These are phyloP conservation scores for Sugiyamaella qingdaonensis DNA, from an alignment of 805 yeast species.

Conservation along the genomic window DNA sequence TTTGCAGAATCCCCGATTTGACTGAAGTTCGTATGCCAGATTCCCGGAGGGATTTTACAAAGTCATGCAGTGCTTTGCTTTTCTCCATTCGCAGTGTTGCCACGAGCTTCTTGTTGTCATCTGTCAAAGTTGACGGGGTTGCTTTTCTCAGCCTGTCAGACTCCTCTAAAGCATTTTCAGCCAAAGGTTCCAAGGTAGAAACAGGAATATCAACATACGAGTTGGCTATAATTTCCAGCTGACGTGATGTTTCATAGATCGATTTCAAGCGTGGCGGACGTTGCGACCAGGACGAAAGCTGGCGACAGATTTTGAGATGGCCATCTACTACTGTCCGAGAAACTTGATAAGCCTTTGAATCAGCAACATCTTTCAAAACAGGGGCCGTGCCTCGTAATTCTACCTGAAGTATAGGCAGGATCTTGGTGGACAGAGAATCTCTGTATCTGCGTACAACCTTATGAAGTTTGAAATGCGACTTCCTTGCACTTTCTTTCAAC, in stretches of 20 bases:
- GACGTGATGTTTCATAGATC: conserved; percentile 45
- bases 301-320: neutral
- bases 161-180: conserved; percentile 50
- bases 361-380: neutral
- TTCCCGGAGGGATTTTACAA: conserved; percentile 65
- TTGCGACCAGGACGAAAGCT: conserved; percentile 42
- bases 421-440: conserved; percentile 48
- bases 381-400: conserved; percentile 33
- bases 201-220: conserved; percentile 34
- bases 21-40: conserved; percentile 71
- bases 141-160: conserved; percentile 64
- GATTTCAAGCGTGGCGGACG: conserved; percentile 58
- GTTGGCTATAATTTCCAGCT: conserved; percentile 48
- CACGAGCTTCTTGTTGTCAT: conserved; percentile 67
- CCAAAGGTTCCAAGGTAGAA: conserved; percentile 52
- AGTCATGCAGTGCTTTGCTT: conserved; percentile 68
- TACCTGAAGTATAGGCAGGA: conserved; percentile 51
- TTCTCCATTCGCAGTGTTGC: conserved; percentile 80
- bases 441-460: conserved; percentile 82
- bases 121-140: conserved; percentile 68
- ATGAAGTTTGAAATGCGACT: conserved; percentile 80
- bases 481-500: conserved; percentile 85
- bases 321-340: neutral
- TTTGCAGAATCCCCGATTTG: conserved; percentile 59
- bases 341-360: neutral